These are phyloP conservation scores for Ophiostoma ips DNA, from an alignment of 2,329 filamentous ascomycete genomes.

Conservation along the genomic window DNA sequence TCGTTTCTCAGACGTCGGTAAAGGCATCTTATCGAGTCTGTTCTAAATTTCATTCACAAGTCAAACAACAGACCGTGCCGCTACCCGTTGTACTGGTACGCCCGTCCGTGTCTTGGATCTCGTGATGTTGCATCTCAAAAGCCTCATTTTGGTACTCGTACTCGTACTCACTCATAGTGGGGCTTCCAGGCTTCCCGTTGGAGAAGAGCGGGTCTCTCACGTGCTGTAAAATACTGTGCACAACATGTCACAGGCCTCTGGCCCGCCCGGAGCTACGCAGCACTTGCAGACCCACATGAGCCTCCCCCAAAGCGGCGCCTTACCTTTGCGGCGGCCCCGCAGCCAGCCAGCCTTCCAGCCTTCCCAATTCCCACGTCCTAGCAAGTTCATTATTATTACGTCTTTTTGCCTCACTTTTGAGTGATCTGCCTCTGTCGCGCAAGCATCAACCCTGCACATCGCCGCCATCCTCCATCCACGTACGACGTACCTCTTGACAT, in stretches of 20 bases:
- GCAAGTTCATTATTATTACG: too few relatives aligned
- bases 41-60: background rate
- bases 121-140: background rate
- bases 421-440: background rate
- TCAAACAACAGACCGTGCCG: too few relatives aligned
- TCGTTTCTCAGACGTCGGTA: background rate
- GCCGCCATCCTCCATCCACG: too few relatives aligned
- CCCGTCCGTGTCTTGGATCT: too few relatives aligned
- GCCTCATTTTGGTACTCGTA: too few relatives aligned
- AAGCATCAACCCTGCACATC: background rate
- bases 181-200: constrained; percentile 1
- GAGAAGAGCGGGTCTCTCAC: constrained; percentile 1
- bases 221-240: constrained; percentile 2
- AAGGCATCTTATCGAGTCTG: background rate
- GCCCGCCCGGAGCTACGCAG: background rate
- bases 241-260: background rate
- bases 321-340: constrained; percentile 7
- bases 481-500: too few relatives aligned
- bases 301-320: too few relatives aligned
- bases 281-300: too few relatives aligned
- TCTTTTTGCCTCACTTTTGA: background rate
- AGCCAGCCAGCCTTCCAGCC: too few relatives aligned
- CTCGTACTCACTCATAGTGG: background rate
- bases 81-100: too few relatives aligned
- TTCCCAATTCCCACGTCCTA: constrained; percentile 5